Evolutionary conservation across 371 early-diverging fungal genomes (phyloP).

Genomic region (Rhizopus sp.): DNA sequence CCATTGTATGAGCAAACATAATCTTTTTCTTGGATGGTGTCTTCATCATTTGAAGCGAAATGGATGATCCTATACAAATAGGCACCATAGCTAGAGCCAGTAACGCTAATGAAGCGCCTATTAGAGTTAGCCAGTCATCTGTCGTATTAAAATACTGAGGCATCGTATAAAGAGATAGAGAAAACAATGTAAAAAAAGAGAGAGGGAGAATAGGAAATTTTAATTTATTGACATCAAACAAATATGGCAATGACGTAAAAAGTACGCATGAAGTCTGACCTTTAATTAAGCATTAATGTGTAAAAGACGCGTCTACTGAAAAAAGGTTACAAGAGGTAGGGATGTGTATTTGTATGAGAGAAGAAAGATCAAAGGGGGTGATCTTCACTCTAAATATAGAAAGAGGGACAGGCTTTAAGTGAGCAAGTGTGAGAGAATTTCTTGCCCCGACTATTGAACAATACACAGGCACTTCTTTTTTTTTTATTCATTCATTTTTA

Average conservation of each 20-base stretch:
- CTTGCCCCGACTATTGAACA: no score
- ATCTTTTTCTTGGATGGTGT: neutral
- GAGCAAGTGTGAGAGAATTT: no score
- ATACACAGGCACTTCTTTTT: no score
- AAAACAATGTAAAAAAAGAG: neutral
- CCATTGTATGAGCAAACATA: slow-evolving; percentile 2
- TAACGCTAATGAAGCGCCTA: slow-evolving; percentile 21
- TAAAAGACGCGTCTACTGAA: no score
- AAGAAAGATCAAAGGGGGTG: no score
- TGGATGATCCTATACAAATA: slow-evolving; percentile 18
- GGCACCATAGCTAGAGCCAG: slow-evolving; percentile 19
- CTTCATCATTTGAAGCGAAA: slow-evolving; percentile 13
- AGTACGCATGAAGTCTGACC: neutral
- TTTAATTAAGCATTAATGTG: neutral
- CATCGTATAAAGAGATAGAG: neutral
- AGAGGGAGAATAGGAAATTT: neutral
- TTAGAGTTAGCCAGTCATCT: slow-evolving; percentile 13
- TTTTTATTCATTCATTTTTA: no score
- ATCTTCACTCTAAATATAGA: no score
- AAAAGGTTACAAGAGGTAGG: no score
- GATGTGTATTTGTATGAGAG: no score
- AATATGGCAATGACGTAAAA: slow-evolving; percentile 1
- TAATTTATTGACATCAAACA: slow-evolving; percentile 1
- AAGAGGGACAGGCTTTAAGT: no score
- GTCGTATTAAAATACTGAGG: slow-evolving; percentile 4